phyloP scores from a whole-genome alignment of 495 filamentous ascomycete genomes.

The Penicillium antarcticum region DNA sequence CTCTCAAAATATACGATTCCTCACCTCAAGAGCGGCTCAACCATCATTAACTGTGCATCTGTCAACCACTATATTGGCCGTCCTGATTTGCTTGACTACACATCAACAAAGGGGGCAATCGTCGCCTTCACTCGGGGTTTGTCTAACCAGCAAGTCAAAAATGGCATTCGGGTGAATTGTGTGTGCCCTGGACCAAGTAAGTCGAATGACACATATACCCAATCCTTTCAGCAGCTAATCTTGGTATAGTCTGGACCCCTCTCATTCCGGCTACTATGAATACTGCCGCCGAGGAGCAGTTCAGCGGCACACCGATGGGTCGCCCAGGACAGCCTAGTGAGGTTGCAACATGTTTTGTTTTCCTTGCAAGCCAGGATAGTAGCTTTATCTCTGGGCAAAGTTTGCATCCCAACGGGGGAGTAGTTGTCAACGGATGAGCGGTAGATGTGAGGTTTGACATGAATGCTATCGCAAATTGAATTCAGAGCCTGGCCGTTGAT shows the following conservation, averaged over 20 bases:
- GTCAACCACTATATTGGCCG: constrained; percentile 81
- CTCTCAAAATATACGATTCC: constrained; percentile 74
- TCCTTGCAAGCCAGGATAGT: constrained; percentile 73
- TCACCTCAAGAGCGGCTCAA: constrained; percentile 67
- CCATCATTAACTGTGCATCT: constrained; percentile 79
- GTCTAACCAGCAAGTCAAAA: constrained; percentile 67
- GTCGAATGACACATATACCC: background rate
- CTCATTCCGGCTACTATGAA: constrained; percentile 78
- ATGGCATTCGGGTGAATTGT: constrained; percentile 76
- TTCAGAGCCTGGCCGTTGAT: too few relatives aligned
- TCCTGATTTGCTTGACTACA: constrained; percentile 82
- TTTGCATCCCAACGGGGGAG: constrained; percentile 68
- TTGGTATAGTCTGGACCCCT: constrained; percentile 66
- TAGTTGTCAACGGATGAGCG: constrained; percentile 53
- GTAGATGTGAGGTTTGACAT: too few relatives aligned
- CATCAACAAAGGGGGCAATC: constrained; percentile 77
- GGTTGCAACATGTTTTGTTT: constrained; percentile 80
- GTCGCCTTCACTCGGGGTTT: constrained; percentile 75
- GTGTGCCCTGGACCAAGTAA: constrained; percentile 69
- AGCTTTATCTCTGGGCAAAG: constrained; percentile 54
- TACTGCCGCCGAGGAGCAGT: constrained; percentile 64
- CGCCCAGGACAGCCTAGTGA: constrained; percentile 74
- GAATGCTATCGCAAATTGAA: too few relatives aligned
- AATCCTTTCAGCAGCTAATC: background rate
- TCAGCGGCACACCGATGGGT: constrained; percentile 70